Evolutionary conservation across 148 eudicot genomes (phyloP).

Genomic region (Gaultheria prostrata): DNA sequence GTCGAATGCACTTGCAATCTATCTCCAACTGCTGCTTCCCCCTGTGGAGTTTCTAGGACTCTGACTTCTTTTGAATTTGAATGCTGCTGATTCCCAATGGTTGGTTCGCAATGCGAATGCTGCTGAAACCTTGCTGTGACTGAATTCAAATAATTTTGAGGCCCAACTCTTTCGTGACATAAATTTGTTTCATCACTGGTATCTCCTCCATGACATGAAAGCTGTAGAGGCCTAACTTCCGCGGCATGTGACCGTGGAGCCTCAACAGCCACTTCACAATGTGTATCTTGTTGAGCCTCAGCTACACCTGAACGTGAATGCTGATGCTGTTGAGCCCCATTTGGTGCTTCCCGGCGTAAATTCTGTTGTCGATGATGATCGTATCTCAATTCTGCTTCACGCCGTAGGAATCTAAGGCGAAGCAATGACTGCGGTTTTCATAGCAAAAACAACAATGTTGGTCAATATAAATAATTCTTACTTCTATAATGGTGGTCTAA

Average conservation of each 20-base stretch:
- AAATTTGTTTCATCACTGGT: neutral
- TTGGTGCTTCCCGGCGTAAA: neutral
- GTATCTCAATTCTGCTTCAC: conserved; percentile 24
- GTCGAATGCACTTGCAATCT: neutral
- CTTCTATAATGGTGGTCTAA: neutral
- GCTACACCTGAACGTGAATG: neutral
- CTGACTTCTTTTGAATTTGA: neutral
- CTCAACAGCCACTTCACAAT: conserved; percentile 16
- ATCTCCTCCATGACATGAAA: conserved; percentile 1
- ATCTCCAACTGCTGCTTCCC: conserved; percentile 11
- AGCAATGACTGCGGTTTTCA: conserved; percentile 45
- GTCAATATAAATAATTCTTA: neutral
- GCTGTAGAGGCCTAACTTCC: neutral
- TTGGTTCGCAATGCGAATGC: neutral
- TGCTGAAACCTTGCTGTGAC: neutral
- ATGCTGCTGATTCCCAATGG: neutral
- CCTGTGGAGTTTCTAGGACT: conserved; percentile 9
- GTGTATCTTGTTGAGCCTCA: neutral
- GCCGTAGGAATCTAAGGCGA: conserved; percentile 39
- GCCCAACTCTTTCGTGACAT: neutral
- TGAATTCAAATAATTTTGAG: neutral
- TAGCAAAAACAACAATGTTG: neutral
- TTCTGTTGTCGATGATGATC: neutral
- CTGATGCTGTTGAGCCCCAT: neutral
- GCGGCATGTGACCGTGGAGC: neutral